Base-by-base conservation (phyloP, 805 yeast genomes). In the Saturnispora silvae region DNA sequence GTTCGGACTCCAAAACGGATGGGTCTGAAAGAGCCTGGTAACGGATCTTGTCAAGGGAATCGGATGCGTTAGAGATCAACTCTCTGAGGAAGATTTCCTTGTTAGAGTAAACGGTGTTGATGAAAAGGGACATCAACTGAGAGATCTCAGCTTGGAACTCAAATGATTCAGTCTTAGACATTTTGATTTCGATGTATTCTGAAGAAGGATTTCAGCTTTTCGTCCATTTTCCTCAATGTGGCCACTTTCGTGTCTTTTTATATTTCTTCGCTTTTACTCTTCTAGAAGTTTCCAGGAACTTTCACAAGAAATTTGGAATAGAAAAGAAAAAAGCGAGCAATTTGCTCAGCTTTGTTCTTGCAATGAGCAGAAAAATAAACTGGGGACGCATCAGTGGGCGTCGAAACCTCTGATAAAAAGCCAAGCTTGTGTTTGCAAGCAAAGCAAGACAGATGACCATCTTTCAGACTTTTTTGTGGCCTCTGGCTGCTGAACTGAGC, bases 111-210 rank as follows among this genome's bases (percentile, higher is more conserved):
- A 92, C 99, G 41, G 99, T 92, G 85, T 92, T 92, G 72, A 92
- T 92, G 86, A 92, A 85, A 76, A 92, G 79, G 67, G 96, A 85
- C 97, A 92, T 81, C 78, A 92, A 76, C 94, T 92, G 98, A 81
- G 97, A 85, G 68, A 92, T 92, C 86, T 92, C 99, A 77, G 99
- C 99, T 68, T 94, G 96, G 70, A 92, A 92, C 74, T 89, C 97
- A 63, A 75, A 84, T 42, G 94, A 80, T 73, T 82, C 94, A 59
- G 76, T 44, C 44, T 67, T 70, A 19, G 53, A 50, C 59, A 54
- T 54, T 28, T 40, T 51, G 35, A 20, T 16, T 20, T 23, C 10
- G 27, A n/a, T 6, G 20, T 28, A 22, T 11, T 28, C 8, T 20
- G 13, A 13, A 25, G 18, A 14, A 3, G 5, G 14, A 9, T 23